A percentile compares a stretch with the other conserved stretches of the same genome.
Evolutionary conservation across 306 rosid genomes (phyloP).

Genomic region (Cicer bijugum): DNA sequence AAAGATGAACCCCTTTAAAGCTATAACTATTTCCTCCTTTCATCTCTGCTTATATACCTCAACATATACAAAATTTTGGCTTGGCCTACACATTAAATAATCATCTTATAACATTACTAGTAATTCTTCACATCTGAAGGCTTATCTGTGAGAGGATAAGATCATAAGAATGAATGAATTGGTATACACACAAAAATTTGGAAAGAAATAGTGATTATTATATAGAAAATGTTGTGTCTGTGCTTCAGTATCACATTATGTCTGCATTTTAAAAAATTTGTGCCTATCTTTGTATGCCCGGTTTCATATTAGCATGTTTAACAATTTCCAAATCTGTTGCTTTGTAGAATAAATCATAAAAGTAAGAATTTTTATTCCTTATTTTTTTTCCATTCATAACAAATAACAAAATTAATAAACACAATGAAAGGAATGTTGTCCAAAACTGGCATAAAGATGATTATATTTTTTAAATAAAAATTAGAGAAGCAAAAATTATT

Average conservation of each 20-base stretch:
- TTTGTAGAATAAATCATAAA: too few relatives aligned
- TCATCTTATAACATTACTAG: slow-evolving; percentile 26
- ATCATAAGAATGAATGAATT: slow-evolving; percentile 9
- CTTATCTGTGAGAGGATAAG: slow-evolving; percentile 35
- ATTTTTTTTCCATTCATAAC: too few relatives aligned
- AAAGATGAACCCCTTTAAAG: slow-evolving; percentile 60
- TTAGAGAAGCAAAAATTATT: too few relatives aligned
- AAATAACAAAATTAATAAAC: too few relatives aligned
- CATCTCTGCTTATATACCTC: slow-evolving; percentile 53
- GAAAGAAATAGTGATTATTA: neutral
- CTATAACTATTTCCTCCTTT: slow-evolving; percentile 57
- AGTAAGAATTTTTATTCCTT: too few relatives aligned
- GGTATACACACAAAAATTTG: slow-evolving; percentile 27
- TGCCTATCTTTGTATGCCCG: neutral
- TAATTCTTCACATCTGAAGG: slow-evolving; percentile 20
- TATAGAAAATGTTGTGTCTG: neutral
- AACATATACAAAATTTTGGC: slow-evolving; percentile 34
- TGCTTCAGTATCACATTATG: neutral
- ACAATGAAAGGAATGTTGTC: too few relatives aligned
- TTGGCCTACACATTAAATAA: slow-evolving; percentile 34
- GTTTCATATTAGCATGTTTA: too few relatives aligned
- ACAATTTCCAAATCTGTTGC: too few relatives aligned
- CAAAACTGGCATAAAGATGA: too few relatives aligned
- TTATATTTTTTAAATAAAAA: too few relatives aligned
- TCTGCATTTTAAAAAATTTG: neutral